These are phyloP conservation scores for Talaromyces funiculosus DNA, from an alignment of 2,329 filamentous ascomycete species.

Conservation along the genomic window DNA sequence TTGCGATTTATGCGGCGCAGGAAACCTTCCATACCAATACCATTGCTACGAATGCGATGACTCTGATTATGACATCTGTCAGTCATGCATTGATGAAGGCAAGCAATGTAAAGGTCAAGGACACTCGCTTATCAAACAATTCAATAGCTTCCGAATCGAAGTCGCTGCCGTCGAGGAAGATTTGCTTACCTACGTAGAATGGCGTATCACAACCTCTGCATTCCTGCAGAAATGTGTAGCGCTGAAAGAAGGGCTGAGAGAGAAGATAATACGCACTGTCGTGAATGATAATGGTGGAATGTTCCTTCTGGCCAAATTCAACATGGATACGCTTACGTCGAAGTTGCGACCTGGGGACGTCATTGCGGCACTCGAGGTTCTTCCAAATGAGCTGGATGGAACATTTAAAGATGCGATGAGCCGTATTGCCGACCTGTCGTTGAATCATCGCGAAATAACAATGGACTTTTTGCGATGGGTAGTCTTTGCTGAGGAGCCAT, in stretches of 20 bases:
- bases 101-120: background rate
- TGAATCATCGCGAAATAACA: background rate
- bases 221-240: background rate
- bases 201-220: conserved; percentile 1
- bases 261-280: background rate
- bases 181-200: background rate
- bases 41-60: background rate
- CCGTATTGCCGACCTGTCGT: background rate
- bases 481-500: background rate
- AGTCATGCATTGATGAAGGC: background rate
- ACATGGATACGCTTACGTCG: background rate
- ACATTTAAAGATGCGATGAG: background rate
- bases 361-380: background rate
- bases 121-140: background rate
- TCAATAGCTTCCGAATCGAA: background rate
- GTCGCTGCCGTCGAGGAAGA: background rate
- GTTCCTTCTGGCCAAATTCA: background rate
- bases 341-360: background rate
- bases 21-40: background rate
- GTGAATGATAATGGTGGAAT: background rate
- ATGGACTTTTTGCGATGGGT: conserved; percentile 3
- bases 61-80: background rate
- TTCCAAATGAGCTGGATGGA: conserved; percentile 1
- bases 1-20: background rate
- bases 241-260: background rate